Evolutionary conservation across 78 protist species (phyloP).

Genomic region (Polysphondylium violaceum): DNA sequence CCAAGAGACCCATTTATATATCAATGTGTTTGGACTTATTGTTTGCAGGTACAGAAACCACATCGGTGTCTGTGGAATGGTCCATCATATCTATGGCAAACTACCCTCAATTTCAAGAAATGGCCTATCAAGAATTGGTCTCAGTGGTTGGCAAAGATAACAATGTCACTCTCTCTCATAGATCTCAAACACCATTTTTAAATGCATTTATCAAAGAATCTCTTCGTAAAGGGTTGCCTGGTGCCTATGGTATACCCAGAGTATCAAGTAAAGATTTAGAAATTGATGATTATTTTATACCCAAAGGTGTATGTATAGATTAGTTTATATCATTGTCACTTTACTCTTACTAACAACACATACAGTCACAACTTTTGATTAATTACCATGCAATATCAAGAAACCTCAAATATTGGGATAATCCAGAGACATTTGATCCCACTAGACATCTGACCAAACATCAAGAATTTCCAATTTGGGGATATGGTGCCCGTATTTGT

Average conservation of each 20-base stretch:
- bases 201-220: constrained; percentile 33
- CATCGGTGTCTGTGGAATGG: background rate
- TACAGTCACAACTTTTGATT: background rate
- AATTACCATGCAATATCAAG: background rate
- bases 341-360: background rate
- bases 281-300: constrained; percentile 30
- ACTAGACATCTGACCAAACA: constrained; percentile 24
- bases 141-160: background rate
- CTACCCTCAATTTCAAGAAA: constrained; percentile 26
- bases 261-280: background rate
- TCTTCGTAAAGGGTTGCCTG: background rate
- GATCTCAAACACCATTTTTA: background rate
- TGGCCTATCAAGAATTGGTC: background rate
- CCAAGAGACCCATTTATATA: background rate
- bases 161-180: background rate
- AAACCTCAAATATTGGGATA: background rate
- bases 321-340: background rate
- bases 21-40: background rate
- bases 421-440: constrained; percentile 17
- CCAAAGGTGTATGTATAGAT: constrained; percentile 9
- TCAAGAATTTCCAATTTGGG: too few relatives aligned
- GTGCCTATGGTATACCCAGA: constrained; percentile 30
- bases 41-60: constrained; percentile 25
- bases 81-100: constrained; percentile 12
- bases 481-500: too few relatives aligned